phyloP scores from a whole-genome alignment of 768 basidiomycete species.

The Dacryopinax spathularia region DNA sequence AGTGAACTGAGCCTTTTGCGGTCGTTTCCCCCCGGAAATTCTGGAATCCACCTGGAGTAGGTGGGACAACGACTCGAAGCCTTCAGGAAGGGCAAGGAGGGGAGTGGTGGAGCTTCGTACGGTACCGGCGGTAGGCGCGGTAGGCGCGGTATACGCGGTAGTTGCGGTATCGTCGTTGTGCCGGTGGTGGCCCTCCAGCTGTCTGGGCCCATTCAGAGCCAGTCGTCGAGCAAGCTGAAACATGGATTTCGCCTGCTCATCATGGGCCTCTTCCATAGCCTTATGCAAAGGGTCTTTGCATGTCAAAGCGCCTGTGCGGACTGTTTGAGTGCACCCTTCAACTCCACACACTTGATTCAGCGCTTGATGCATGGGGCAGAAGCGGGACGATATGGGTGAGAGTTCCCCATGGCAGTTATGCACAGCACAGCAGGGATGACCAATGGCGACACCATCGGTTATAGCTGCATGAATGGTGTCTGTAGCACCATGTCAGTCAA shows the following conservation, averaged over 20 bases:
- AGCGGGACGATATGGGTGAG: constrained; percentile 8
- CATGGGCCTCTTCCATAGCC: neutral
- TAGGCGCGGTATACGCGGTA: neutral
- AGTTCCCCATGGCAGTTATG: constrained; percentile 21
- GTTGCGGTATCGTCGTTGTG: neutral
- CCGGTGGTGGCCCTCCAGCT: neutral
- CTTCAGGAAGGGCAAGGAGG: neutral
- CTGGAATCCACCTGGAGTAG: too few relatives aligned
- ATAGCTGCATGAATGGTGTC: constrained; percentile 10
- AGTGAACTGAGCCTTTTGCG: neutral
- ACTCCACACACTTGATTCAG: neutral
- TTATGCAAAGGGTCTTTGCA: constrained; percentile 18
- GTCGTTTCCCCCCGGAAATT: neutral
- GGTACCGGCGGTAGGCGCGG: neutral
- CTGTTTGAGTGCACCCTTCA: constrained; percentile 6
- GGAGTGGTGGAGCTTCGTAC: neutral
- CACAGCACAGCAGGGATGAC: constrained; percentile 22
- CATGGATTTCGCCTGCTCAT: constrained; percentile 15
- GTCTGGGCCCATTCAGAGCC: neutral
- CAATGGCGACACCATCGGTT: constrained; percentile 25
- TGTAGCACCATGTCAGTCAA: neutral
- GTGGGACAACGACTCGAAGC: neutral
- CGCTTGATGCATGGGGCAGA: constrained; percentile 5
- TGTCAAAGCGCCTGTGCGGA: constrained; percentile 15
- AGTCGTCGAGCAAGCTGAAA: constrained; percentile 20